These are phyloP conservation scores for Candida chauliodis DNA, from an alignment of 805 yeast genomes.

Conservation along the genomic window DNA sequence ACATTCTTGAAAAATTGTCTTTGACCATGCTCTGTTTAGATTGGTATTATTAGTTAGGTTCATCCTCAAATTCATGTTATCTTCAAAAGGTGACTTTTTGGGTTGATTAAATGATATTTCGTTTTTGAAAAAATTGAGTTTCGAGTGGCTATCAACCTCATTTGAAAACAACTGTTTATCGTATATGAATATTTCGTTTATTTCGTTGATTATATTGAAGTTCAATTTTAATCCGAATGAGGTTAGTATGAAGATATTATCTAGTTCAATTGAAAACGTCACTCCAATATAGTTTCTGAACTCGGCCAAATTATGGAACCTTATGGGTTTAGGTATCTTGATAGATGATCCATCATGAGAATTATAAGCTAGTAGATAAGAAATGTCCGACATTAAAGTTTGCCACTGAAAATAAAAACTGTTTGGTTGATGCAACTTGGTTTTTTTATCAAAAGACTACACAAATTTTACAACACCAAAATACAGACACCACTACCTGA, in stretches of 20 bases:
- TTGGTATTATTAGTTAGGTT: conserved; percentile 33
- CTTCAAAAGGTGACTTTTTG: not conserved
- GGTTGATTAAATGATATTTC: not conserved
- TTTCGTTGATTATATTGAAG: conserved; percentile 48
- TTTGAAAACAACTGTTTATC: conserved; percentile 45
- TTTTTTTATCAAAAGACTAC: not conserved
- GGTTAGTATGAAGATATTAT: conserved; percentile 49
- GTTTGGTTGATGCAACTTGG: not conserved
- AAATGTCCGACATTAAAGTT: conserved; percentile 14
- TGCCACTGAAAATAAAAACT: conserved; percentile 2
- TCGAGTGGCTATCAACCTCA: not conserved
- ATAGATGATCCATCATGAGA: conserved; percentile 34
- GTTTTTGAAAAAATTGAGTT: not conserved
- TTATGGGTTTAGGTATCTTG: conserved; percentile 38
- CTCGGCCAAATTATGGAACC: conserved; percentile 31
- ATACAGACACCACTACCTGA: too few relatives aligned
- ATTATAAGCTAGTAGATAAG: conserved; percentile 30
- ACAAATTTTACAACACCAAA: not conserved
- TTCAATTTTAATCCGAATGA: conserved; percentile 64
- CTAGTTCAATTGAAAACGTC: conserved; percentile 17
- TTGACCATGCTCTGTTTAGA: conserved; percentile 50
- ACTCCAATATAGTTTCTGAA: conserved; percentile 30
- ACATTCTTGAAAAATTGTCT: conserved; percentile 42
- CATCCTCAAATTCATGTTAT: conserved; percentile 14
- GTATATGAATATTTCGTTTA: conserved; percentile 56